Conservation (phyloP, 129 eudicot genomes). For the Tagetes patula region DNA sequence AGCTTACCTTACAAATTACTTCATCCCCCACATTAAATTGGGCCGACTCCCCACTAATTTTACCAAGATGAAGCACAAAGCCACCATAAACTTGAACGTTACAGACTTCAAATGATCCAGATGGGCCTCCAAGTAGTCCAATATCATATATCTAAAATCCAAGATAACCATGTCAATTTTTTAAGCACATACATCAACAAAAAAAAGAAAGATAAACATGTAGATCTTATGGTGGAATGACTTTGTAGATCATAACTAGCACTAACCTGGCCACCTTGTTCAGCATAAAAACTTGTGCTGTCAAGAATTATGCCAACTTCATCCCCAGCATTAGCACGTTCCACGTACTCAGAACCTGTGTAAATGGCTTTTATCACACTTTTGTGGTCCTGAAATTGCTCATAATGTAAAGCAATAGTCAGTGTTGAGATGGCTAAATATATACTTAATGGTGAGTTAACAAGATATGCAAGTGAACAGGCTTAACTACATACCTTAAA, state of each 20-base stretch:
- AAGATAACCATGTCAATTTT: conserved; percentile 11
- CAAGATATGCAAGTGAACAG: conserved; percentile 15
- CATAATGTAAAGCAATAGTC: conserved; percentile 15
- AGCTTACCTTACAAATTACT: conserved; percentile 74
- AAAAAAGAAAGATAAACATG: not conserved
- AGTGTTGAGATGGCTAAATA: conserved; percentile 3
- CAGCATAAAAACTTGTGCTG: conserved; percentile 93
- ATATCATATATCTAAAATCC: conserved; percentile 75
- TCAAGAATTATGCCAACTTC: conserved; percentile 85
- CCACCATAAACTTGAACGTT: conserved; percentile 88
- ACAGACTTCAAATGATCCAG: conserved; percentile 65
- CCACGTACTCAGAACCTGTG: conserved; percentile 77
- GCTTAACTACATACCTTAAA: conserved; percentile 56
- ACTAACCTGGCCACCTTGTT: conserved; percentile 99
- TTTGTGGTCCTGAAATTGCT: conserved; percentile 63
- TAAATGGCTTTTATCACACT: conserved; percentile 85
- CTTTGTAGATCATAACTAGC: conserved; percentile 16
- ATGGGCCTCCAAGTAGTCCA: conserved; percentile 73
- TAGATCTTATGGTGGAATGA: not conserved
- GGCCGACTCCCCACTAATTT: conserved; percentile 54
- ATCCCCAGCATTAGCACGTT: conserved; percentile 53
- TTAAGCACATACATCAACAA: conserved; percentile 3
- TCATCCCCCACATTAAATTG: conserved; percentile 63
- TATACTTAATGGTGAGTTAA: not conserved
- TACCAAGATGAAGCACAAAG: conserved; percentile 79